Percentiles rank a stretch among this genome's conserved stretches.
Evolutionary conservation across 768 basidiomycete genomes (phyloP).

Genomic region (Tephrocybe rancida): DNA sequence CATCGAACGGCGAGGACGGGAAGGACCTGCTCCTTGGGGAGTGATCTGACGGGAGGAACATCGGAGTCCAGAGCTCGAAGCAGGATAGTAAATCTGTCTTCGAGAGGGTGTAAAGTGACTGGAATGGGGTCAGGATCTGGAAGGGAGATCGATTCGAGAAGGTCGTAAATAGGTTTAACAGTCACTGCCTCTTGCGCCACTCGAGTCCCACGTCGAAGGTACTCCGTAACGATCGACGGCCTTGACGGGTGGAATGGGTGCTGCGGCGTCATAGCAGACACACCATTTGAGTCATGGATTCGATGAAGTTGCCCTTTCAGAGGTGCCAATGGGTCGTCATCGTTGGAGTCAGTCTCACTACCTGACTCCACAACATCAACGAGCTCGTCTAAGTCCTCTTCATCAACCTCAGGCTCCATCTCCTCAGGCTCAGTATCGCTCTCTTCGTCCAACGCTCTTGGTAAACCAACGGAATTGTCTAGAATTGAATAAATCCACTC

Average conservation of each 20-base stretch:
- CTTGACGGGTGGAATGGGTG: constrained; percentile 29
- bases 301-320: constrained; percentile 67
- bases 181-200: constrained; percentile 59
- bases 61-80: constrained; percentile 61
- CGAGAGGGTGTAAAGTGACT: constrained; percentile 49
- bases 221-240: constrained; percentile 47
- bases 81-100: constrained; percentile 56
- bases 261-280: constrained; percentile 30
- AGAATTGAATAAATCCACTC: constrained; percentile 69
- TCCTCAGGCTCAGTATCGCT: constrained; percentile 14
- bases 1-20: constrained; percentile 64
- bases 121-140: constrained; percentile 37
- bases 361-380: constrained; percentile 71
- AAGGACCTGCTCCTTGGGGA: constrained; percentile 49
- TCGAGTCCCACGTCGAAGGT: constrained; percentile 70
- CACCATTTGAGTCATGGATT: constrained; percentile 47
- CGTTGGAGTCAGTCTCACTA: constrained; percentile 45
- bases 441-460: constrained; percentile 27
- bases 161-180: constrained; percentile 48
- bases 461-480: constrained; percentile 67
- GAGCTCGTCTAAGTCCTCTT: constrained; percentile 52
- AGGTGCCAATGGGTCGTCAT: constrained; percentile 64
- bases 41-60: constrained; percentile 41
- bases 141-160: constrained; percentile 46
- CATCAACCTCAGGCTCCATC: constrained; percentile 25